phyloP scores from a whole-genome alignment of 169 alveolate genomes.

The Eimeria maxima region DNA sequence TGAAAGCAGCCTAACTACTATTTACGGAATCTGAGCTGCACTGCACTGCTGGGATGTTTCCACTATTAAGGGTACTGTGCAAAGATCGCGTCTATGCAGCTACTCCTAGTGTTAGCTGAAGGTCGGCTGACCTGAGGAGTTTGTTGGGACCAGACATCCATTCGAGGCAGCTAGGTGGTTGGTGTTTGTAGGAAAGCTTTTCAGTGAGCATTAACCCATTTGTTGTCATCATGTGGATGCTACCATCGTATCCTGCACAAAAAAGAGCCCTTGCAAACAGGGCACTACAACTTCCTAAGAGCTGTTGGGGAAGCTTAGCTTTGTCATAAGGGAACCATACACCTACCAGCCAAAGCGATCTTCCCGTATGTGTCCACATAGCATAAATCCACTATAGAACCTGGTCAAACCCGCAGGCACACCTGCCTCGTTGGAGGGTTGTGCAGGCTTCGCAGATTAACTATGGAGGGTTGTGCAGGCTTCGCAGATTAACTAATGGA shows the following conservation, averaged over 20 bases:
- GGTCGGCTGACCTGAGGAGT: conserved; percentile 34
- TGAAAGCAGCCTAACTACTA: neutral
- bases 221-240: conserved; percentile 73
- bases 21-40: neutral
- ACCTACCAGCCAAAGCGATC: conserved; percentile 61
- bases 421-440: neutral
- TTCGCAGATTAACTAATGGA: too few species aligned
- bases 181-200: conserved; percentile 59
- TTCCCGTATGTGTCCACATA: conserved; percentile 64
- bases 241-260: conserved; percentile 39
- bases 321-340: neutral
- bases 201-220: conserved; percentile 56
- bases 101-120: neutral
- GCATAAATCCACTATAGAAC: conserved; percentile 42
- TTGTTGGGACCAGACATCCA: conserved; percentile 74
- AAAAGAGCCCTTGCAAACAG: neutral
- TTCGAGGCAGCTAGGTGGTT: conserved; percentile 70
- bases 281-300: neutral
- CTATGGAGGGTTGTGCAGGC: too few species aligned
- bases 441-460: too few species aligned
- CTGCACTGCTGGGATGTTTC: too few species aligned
- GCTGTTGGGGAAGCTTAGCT: neutral
- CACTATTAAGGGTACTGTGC: neutral
- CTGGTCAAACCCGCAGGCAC: conserved; percentile 23
- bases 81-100: neutral